Percentiles rank a stretch among this genome's conserved stretches.
Evolutionary conservation across 441 rosid genomes (phyloP).

Genomic region (Bruguiera hainesii): DNA sequence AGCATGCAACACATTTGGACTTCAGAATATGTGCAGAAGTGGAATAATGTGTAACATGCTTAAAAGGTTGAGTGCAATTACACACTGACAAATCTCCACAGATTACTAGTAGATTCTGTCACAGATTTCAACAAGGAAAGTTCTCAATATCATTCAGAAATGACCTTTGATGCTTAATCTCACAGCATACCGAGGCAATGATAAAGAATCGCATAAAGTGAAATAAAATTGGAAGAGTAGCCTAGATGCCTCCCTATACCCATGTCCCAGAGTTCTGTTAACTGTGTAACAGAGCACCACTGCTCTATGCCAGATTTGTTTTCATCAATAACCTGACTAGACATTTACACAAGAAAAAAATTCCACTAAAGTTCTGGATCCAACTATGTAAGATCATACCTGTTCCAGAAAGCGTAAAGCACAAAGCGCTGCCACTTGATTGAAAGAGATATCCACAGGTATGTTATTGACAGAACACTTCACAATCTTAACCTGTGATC

Average conservation of each 20-base stretch:
- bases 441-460: constrained; percentile 34
- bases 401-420: constrained; percentile 33
- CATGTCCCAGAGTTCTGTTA: background rate
- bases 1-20: too few species aligned
- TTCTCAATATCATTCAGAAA: background rate
- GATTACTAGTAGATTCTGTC: background rate
- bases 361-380: background rate
- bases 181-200: constrained; percentile 2
- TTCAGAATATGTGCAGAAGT: too few species aligned
- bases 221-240: too few species aligned
- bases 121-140: background rate
- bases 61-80: too few species aligned
- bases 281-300: background rate
- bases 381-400: constrained; percentile 16
- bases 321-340: background rate
- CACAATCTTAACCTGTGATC: constrained; percentile 30
- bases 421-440: constrained; percentile 29
- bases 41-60: too few species aligned
- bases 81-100: too few species aligned
- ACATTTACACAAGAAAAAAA: background rate
- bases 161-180: background rate
- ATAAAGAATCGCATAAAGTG: background rate
- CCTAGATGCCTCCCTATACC: background rate
- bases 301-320: background rate
- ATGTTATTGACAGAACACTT: constrained; percentile 32